These are phyloP conservation scores for Physcomitrellopsis africana DNA, from an alignment of 225 moss, liverwort and hornwort genomes.

Conservation along the genomic window DNA sequence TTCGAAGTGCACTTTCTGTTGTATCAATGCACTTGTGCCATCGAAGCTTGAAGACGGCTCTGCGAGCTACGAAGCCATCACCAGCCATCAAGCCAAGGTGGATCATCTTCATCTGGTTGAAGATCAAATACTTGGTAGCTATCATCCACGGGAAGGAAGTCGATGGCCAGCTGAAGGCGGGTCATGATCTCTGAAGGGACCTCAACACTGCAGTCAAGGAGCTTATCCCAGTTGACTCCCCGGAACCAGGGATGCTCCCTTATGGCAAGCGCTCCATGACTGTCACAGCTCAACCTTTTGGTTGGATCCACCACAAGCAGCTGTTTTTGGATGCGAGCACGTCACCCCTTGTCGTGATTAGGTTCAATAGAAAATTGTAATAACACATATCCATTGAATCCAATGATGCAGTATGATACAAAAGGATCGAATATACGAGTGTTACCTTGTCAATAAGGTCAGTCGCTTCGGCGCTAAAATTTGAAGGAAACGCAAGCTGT, in stretches of 20 bases:
- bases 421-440: too few relatives aligned
- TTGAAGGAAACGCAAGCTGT: constrained; percentile 50
- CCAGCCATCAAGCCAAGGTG: constrained; percentile 72
- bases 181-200: constrained; percentile 53
- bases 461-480: constrained; percentile 45
- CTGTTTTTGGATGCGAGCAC: constrained; percentile 34
- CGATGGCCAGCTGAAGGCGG: constrained; percentile 55
- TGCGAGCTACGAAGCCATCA: not conserved
- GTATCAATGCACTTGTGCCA: not conserved
- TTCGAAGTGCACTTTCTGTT: not conserved
- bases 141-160: constrained; percentile 59
- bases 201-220: constrained; percentile 45
- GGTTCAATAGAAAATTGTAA: not conserved
- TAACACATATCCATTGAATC: not conserved
- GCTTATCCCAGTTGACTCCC: constrained; percentile 43
- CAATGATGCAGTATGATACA: too few relatives aligned
- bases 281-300: constrained; percentile 53
- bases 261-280: constrained; percentile 41
- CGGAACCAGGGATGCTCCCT: constrained; percentile 59
- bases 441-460: constrained; percentile 58
- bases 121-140: constrained; percentile 71
- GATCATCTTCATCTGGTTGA: constrained; percentile 58
- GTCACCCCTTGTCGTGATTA: not conserved
- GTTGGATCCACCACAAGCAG: constrained; percentile 54
- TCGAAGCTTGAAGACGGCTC: not conserved